Evolutionary conservation across 306 rosid genomes (phyloP).

Genomic region (Quercus mongolica): DNA sequence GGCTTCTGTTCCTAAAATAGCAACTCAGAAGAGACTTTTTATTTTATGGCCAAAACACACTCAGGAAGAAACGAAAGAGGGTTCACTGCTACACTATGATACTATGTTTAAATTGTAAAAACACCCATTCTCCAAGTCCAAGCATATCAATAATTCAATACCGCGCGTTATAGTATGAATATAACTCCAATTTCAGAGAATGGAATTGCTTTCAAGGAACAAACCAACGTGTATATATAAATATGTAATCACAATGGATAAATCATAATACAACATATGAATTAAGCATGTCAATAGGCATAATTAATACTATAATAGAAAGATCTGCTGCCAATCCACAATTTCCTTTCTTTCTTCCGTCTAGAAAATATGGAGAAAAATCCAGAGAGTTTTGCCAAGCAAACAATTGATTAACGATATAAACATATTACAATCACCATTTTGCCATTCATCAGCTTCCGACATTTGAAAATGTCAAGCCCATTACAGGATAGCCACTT

Average conservation of each 20-base stretch:
- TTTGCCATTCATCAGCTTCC: slow-evolving; percentile 38
- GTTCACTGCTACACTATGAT: no score
- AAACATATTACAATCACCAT: slow-evolving; percentile 50
- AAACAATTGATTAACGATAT: slow-evolving; percentile 51
- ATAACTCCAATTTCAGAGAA: no score
- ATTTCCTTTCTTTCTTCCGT: slow-evolving; percentile 36
- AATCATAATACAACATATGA: slow-evolving; percentile 30
- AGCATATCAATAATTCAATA: no score
- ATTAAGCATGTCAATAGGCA: slow-evolving; percentile 29
- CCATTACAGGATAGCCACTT: slow-evolving; percentile 16
- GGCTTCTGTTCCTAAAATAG: no score
- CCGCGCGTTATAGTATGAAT: no score
- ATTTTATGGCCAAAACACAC: no score
- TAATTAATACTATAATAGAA: slow-evolving; percentile 13
- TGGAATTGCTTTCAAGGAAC: slow-evolving; percentile 22
- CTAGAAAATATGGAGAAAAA: slow-evolving; percentile 33
- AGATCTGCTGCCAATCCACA: slow-evolving; percentile 24
- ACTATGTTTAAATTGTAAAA: no score
- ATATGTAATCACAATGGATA: slow-evolving; percentile 19
- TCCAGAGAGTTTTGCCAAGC: slow-evolving; percentile 49
- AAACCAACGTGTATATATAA: slow-evolving; percentile 26
- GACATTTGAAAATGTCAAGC: slow-evolving; percentile 21
- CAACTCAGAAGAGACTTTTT: no score
- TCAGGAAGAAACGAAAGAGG: no score
- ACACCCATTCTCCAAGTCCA: no score